Conservation (phyloP, 345 rosid genomes). For the Eucalyptus caleyi region DNA sequence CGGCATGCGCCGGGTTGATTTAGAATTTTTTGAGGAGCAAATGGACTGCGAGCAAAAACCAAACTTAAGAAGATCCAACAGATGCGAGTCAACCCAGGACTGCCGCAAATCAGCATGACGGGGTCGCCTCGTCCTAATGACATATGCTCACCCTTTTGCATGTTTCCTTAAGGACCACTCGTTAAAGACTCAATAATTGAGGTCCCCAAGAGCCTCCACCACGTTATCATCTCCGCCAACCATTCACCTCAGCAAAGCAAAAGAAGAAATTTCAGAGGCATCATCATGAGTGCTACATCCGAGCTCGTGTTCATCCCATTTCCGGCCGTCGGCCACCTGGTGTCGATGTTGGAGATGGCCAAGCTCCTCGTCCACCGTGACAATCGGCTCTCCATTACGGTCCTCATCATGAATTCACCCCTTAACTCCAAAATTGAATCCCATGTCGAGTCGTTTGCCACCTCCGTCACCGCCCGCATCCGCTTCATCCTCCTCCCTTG, state of each 20-base stretch:
- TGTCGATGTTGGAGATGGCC: constrained; percentile 23
- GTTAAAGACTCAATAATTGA: too few species aligned
- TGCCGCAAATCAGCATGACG: not conserved
- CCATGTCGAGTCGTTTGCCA: not conserved
- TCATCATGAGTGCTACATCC: too few species aligned
- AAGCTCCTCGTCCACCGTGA: constrained; percentile 26
- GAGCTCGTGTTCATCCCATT: too few species aligned
- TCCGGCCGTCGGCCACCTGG: constrained; percentile 9
- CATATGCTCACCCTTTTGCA: too few species aligned
- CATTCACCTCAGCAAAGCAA: not conserved
- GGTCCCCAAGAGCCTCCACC: too few species aligned
- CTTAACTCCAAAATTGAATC: not conserved
- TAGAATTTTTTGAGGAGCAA: not conserved
- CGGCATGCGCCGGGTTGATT: not conserved
- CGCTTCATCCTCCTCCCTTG: constrained; percentile 17
- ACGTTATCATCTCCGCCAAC: too few species aligned
- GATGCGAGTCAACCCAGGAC: not conserved
- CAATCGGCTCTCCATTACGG: constrained; percentile 24
- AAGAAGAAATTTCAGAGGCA: too few species aligned
- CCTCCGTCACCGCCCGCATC: constrained; percentile 7
- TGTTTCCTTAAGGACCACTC: too few species aligned
- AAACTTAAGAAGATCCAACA: too few species aligned
- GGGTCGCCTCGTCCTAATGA: not conserved
- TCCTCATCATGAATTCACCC: constrained; percentile 13
- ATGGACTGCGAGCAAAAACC: not conserved